Evolutionary conservation across 2,329 filamentous ascomycete genomes (phyloP), one percentile per base, ranked within the genome.

Genomic region (Pseudogymnoascus sp.): DNA sequence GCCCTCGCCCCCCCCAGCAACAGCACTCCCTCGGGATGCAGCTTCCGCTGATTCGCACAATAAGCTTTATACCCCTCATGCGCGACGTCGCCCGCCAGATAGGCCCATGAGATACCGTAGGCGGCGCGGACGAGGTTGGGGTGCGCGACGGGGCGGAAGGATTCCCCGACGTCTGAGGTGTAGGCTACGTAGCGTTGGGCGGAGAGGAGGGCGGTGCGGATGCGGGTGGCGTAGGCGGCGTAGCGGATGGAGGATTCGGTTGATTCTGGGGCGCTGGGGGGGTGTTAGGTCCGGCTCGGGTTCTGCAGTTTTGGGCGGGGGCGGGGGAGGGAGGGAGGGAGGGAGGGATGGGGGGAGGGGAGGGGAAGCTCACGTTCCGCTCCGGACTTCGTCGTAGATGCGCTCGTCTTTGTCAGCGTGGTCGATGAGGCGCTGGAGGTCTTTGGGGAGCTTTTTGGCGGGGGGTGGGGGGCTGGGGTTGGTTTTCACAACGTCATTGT

Each of bases 1-100:
- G 23, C 5, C 23, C 23, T 25, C 23, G 5, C 23, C 2, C 23
- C 23, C 23, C 23, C 23, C 23, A 4, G 23, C 21, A 53, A 6
- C 12, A 71, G 62, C 28, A 84, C 79, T 11, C 87, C 73, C 8
- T 86, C 80, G 0, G 91, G 91, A 69, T 92, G 84, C 21, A 92
- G 76, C 0, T 85, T 80, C 40, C 84, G 83, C 75, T 94, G 90
- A 73, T 99, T 97, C 63, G 89, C 85, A 75, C 89, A 83, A 74
- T 97, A 97, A 6, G 93, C 88, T 73, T 97, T 96, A 80, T 96
- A 97, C 5, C 94, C 93, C 75, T 99, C 94, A 73, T 97, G 88
- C 35, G 84, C 82, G 59, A 97, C 93, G 72, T 99, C 94, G 59
- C 94, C 93, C 12, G 92, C 76, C 21, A 99, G 84, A 72, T 99